A percentile compares a stretch with the other conserved stretches of the same genome.
Evolutionary conservation across 805 yeast genomes (phyloP).

Genomic region (Sugiyamaella chiloensis): DNA sequence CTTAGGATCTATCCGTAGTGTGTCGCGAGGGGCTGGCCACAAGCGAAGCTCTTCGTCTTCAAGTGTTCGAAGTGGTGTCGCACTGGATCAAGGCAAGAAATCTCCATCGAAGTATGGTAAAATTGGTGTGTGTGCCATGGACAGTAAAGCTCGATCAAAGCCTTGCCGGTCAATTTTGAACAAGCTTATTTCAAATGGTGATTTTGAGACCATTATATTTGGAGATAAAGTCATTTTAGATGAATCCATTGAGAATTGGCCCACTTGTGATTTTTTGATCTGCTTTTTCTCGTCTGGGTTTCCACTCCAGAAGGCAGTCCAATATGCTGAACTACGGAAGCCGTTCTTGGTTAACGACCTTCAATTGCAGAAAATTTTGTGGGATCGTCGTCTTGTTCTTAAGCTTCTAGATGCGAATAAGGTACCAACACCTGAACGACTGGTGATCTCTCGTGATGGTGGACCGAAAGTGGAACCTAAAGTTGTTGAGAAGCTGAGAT

Average conservation of each 20-base stretch:
- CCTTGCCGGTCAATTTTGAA: conserved; percentile 92
- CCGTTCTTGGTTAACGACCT: conserved; percentile 89
- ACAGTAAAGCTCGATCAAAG: conserved; percentile 89
- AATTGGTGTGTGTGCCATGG: conserved; percentile 99
- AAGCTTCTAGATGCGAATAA: conserved; percentile 69
- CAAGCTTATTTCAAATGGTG: conserved; percentile 85
- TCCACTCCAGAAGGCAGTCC: conserved; percentile 92
- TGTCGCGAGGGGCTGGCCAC: conserved; percentile 6
- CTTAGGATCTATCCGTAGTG: neutral
- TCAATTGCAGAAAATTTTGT: conserved; percentile 85
- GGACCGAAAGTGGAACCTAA: conserved; percentile 84
- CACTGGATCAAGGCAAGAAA: conserved; percentile 1
- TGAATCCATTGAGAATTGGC: conserved; percentile 95
- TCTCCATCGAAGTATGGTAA: conserved; percentile 58
- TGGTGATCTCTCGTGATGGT: conserved; percentile 93
- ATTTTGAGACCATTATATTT: conserved; percentile 93
- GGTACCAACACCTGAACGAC: conserved; percentile 87
- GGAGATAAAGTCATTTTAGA: conserved; percentile 96
- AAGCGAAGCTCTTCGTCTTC: conserved; percentile 9
- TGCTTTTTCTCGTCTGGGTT: conserved; percentile 95
- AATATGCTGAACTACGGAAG: conserved; percentile 81
- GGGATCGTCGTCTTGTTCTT: conserved; percentile 94
- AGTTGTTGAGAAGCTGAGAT: conserved; percentile 54
- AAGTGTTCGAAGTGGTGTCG: neutral
- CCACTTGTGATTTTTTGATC: conserved; percentile 92